A percentile compares a stretch with the other conserved stretches of the same genome.
phyloP scores from a whole-genome alignment of 805 yeast species.

The Saccharomycopsis oosterbeekiorum region DNA sequence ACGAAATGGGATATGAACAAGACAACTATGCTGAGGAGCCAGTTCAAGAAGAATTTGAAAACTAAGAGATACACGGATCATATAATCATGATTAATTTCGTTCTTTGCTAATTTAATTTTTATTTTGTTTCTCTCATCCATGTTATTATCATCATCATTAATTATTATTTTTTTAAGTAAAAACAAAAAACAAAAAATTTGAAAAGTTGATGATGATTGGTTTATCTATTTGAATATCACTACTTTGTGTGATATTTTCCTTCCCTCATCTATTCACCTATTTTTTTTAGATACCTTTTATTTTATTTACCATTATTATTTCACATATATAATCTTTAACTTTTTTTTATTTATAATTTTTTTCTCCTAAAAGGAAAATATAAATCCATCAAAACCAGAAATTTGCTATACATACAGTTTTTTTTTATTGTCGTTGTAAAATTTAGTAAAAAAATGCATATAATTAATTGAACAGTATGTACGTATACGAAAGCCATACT shows the following conservation, averaged over 20 bases:
- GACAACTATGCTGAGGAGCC: neutral
- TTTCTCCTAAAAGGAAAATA: neutral
- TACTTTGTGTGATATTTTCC: neutral
- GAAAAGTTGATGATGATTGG: neutral
- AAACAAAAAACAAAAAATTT: neutral
- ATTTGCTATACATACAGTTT: neutral
- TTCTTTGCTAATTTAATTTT: neutral
- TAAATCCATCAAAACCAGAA: neutral
- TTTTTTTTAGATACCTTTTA: slow-evolving; percentile 1
- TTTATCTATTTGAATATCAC: neutral
- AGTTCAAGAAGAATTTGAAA: neutral
- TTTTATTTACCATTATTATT: neutral
- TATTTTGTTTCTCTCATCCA: neutral
- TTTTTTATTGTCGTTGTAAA: too few species aligned
- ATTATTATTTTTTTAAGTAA: neutral
- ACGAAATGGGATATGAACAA: slow-evolving; percentile 50
- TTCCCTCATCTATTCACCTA: neutral
- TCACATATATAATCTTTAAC: neutral
- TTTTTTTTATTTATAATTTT: neutral
- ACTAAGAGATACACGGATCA: neutral
- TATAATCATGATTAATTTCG: too few species aligned
- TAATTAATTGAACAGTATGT: too few species aligned
- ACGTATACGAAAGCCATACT: too few species aligned
- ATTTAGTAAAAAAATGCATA: too few species aligned
- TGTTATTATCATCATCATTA: neutral